phyloP scores from a whole-genome alignment of 2,329 filamentous ascomycete species.

The Tolypocladium tundrense region DNA sequence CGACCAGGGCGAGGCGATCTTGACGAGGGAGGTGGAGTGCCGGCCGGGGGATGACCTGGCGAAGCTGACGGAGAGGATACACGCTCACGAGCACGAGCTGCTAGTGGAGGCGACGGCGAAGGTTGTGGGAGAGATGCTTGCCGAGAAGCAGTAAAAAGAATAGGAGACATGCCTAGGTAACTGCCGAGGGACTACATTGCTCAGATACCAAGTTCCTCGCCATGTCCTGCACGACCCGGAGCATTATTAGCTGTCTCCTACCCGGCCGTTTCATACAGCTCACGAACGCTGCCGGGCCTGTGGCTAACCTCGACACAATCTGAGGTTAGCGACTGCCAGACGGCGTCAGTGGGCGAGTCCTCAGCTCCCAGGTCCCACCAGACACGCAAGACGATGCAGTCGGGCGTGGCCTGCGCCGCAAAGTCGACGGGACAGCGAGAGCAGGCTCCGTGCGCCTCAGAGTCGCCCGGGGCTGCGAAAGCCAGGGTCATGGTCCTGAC shows the following conservation, averaged over 20 bases:
- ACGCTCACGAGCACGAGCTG: constrained; percentile 63
- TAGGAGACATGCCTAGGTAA: no score
- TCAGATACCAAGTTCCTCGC: no score
- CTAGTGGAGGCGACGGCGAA: constrained; percentile 64
- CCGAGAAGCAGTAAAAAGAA: not conserved
- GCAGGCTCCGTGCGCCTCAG: not conserved
- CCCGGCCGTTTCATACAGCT: not conserved
- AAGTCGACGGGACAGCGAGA: constrained; percentile 5
- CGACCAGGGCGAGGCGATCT: constrained; percentile 66
- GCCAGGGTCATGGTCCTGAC: not conserved
- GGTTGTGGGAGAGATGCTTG: constrained; percentile 29
- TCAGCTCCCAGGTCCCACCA: constrained; percentile 9
- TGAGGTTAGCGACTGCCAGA: not conserved
- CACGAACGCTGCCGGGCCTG: not conserved
- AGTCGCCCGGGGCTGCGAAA: not conserved
- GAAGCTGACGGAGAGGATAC: constrained; percentile 61
- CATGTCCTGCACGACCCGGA: no score
- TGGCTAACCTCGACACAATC: not conserved
- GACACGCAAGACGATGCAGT: not conserved
- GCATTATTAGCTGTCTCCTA: not conserved
- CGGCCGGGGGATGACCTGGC: constrained; percentile 50
- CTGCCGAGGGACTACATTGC: no score
- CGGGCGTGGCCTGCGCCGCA: not conserved
- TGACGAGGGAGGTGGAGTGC: constrained; percentile 37
- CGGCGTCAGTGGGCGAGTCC: not conserved